Evolutionary conservation across 2,329 filamentous ascomycete species (phyloP).

Genomic region (Cladophialophora yegresii): DNA sequence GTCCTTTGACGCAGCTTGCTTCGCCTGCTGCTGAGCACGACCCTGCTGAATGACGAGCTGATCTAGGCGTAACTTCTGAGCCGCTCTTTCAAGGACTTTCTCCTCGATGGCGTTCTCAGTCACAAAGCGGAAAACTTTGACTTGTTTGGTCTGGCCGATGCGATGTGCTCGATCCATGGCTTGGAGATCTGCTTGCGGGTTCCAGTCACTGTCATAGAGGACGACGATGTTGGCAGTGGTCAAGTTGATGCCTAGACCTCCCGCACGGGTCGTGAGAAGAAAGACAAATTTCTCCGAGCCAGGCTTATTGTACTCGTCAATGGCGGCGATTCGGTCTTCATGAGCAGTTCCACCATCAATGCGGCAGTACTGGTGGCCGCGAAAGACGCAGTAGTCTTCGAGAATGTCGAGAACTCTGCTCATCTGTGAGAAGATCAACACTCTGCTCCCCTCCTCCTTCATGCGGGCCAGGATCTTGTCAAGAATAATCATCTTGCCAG

Average conservation of each 20-base stretch:
- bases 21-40: slow-evolving; percentile 83
- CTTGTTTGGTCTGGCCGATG: slow-evolving; percentile 98
- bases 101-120: slow-evolving; percentile 98
- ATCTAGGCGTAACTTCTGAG: slow-evolving; percentile 93
- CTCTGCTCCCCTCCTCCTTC: slow-evolving; percentile 81
- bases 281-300: slow-evolving; percentile 97
- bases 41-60: slow-evolving; percentile 98
- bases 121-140: slow-evolving; percentile 93
- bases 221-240: slow-evolving; percentile 94
- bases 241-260: slow-evolving; percentile 94
- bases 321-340: slow-evolving; percentile 94
- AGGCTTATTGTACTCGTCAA: slow-evolving; percentile 97
- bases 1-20: slow-evolving; percentile 91
- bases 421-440: slow-evolving; percentile 99
- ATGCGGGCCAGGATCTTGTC: slow-evolving; percentile 87
- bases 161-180: slow-evolving; percentile 98
- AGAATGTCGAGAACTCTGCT: slow-evolving; percentile 94
- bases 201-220: slow-evolving; percentile 98
- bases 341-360: slow-evolving; percentile 97
- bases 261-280: slow-evolving; percentile 89
- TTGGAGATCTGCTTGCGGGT: slow-evolving; percentile 95
- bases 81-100: slow-evolving; percentile 93
- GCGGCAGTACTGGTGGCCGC: slow-evolving; percentile 91
- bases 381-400: slow-evolving; percentile 97
- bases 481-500: slow-evolving; percentile 95